These are phyloP conservation scores for Fraxinus angustifolia DNA, from an alignment of 305 asterid species.

Conservation along the genomic window DNA sequence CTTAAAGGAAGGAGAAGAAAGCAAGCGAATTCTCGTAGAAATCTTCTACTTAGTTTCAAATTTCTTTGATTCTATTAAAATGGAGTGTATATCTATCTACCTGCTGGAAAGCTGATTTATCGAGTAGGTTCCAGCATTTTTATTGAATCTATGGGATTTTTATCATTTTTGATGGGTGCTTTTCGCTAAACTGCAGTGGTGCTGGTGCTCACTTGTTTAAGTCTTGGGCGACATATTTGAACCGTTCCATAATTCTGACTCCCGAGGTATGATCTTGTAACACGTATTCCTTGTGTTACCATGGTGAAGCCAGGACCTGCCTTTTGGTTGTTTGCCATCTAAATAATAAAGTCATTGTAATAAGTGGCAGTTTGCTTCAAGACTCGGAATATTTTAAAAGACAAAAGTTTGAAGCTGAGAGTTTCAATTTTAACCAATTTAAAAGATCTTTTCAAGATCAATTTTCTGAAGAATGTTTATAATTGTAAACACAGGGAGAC, in stretches of 20 bases:
- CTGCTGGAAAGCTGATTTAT: neutral
- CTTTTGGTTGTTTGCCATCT: neutral
- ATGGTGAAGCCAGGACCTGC: neutral
- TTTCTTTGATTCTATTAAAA: neutral
- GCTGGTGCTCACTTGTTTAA: slow-evolving; percentile 99
- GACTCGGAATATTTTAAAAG: neutral
- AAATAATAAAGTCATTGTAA: neutral
- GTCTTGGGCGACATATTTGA: slow-evolving; percentile 83
- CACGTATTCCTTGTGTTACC: neutral
- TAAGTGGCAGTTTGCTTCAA: neutral
- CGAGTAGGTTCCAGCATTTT: slow-evolving; percentile 12
- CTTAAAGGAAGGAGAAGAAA: neutral
- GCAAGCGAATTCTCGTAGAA: neutral
- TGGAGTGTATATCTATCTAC: neutral
- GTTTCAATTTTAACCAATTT: neutral
- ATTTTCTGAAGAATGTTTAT: slow-evolving; percentile 6
- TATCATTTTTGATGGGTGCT: slow-evolving; percentile 19
- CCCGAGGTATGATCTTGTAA: slow-evolving; percentile 61
- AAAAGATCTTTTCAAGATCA: slow-evolving; percentile 7
- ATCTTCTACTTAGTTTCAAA: slow-evolving; percentile 9
- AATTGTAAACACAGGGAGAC: slow-evolving; percentile 61
- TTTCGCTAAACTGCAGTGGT: slow-evolving; percentile 53
- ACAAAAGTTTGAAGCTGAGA: neutral
- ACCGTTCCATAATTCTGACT: slow-evolving; percentile 87
- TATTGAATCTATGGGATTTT: neutral